Base-by-base conservation (phyloP, 2,329 filamentous ascomycete species). In the Drechmeria coniospora region DNA sequence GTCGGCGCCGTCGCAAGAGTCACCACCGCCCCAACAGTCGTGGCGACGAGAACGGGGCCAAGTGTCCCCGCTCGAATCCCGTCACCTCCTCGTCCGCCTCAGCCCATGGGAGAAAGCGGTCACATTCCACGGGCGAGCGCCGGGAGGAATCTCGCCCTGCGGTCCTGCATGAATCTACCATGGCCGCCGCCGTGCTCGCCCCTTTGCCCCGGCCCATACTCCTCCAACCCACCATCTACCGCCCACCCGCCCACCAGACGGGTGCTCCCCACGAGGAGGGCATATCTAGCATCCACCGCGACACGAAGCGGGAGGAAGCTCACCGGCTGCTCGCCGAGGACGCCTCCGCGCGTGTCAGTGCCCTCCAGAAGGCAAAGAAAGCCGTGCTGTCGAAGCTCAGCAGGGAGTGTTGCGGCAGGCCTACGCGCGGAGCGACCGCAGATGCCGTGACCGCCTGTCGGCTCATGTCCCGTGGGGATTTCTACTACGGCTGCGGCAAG, bases 381-480 rank as follows among this genome's bases (percentile, higher is more conserved):
- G 65, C 67, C 1, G 69, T 77, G 9, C 51, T 76, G 30, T 59
- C 56, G 34, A 72, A 72, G 39, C 57, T 76, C 27, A 64, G 58
- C 39, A 59, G 59, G 30, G 65, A 74, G 43, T 72, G 54, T 33
- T 51, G 40, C 34, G 35, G 29, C 31, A 51, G 44, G 32, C 50
- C 47, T 29, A 10, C 18, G 18, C 42, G 43, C 23, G 43, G 44
- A 15, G 41, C 47, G 4, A 43, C 44, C 15, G 19, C 15, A 10
- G 54, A 51, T 23, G 44, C 49, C 1, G 51, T 46, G 8, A 41
- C 48, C 7, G 50, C 53, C 6, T 53, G 51, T 28, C 43, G 48
- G 12, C 36, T 45, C 29, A 41, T 51, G 33, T 42, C 43, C 4
- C 37, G 40, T 17, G 37, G 47, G 25, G 50, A 53, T 21, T 27